phyloP scores from a whole-genome alignment of 108 stramenopile genomes.

The Schizochytrium sp. region DNA sequence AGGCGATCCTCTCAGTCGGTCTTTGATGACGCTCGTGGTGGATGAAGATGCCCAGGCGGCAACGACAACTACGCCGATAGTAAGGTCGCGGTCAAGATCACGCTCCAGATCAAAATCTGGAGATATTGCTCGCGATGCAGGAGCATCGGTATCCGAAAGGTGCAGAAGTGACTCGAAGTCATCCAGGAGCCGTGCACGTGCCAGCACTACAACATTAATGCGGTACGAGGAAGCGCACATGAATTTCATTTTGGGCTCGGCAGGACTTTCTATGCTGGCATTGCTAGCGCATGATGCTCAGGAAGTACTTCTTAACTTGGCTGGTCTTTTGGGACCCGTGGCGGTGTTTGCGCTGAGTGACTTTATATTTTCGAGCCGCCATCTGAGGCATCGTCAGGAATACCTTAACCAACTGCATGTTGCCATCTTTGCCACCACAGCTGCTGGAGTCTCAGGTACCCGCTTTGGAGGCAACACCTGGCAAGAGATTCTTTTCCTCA shows the following conservation, averaged over 20 bases:
- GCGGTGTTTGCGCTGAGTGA: neutral
- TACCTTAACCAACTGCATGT: constrained; percentile 20
- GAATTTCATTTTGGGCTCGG: neutral
- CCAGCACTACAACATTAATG: neutral
- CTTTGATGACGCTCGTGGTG: neutral
- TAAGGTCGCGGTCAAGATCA: constrained; percentile 1
- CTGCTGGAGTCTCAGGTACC: neutral
- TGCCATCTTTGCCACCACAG: constrained; percentile 42
- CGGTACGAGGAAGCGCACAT: constrained; percentile 41
- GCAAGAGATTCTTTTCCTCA: constrained; percentile 19
- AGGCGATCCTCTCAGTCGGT: no score
- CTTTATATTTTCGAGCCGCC: neutral
- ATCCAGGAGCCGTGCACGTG: constrained; percentile 1
- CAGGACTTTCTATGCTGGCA: constrained; percentile 20
- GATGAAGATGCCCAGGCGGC: neutral
- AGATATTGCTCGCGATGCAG: neutral
- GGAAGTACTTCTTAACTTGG: constrained; percentile 4
- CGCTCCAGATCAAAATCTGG: constrained; percentile 12
- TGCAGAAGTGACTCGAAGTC: neutral
- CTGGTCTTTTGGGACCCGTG: neutral
- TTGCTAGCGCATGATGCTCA: neutral
- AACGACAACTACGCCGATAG: neutral
- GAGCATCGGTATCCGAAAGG: neutral
- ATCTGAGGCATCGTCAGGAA: neutral
- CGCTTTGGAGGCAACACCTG: neutral